Percentiles rank a stretch among this genome's conserved stretches.
Conservation (phyloP, 352 stramenopile species). For the Phytopythium mirpurense region DNA sequence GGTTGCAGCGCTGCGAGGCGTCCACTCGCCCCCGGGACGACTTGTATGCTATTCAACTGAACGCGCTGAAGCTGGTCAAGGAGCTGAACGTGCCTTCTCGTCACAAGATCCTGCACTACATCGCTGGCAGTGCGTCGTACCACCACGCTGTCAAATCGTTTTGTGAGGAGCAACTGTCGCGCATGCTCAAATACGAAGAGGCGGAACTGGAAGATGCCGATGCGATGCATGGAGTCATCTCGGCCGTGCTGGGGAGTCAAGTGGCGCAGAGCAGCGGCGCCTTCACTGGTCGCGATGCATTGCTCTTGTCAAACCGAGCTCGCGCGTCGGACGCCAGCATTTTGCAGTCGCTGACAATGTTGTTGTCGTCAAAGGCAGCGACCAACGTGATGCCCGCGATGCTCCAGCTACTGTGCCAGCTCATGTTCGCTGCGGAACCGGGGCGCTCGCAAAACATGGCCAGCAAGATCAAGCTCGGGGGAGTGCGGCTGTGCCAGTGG, state of each 20-base stretch:
- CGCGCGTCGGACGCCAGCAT: conserved; percentile 55
- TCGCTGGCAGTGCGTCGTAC: conserved; percentile 51
- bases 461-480: conserved; percentile 62
- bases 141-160: conserved; percentile 68
- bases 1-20: conserved; percentile 41
- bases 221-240: conserved; percentile 34
- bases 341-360: conserved; percentile 38
- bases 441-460: conserved; percentile 39
- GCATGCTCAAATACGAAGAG: conserved; percentile 56
- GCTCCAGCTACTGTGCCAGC: conserved; percentile 66
- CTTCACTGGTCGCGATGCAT: conserved; percentile 30
- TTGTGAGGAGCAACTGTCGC: conserved; percentile 58
- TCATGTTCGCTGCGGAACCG: conserved; percentile 64
- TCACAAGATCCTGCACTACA: conserved; percentile 42
- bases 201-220: conserved; percentile 34
- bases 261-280: conserved; percentile 29
- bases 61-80: conserved; percentile 60
- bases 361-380: conserved; percentile 45
- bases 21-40: conserved; percentile 32
- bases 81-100: conserved; percentile 29
- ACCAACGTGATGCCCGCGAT: conserved; percentile 56
- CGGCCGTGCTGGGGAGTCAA: conserved; percentile 59
- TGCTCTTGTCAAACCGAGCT: conserved; percentile 41
- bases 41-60: conserved; percentile 56
- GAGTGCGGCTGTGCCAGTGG: conserved; percentile 51